Percentiles rank a stretch among this genome's conserved stretches.
Evolutionary conservation across 176 grass and related monocot species (phyloP).

Genomic region (Leersia perrieri): DNA sequence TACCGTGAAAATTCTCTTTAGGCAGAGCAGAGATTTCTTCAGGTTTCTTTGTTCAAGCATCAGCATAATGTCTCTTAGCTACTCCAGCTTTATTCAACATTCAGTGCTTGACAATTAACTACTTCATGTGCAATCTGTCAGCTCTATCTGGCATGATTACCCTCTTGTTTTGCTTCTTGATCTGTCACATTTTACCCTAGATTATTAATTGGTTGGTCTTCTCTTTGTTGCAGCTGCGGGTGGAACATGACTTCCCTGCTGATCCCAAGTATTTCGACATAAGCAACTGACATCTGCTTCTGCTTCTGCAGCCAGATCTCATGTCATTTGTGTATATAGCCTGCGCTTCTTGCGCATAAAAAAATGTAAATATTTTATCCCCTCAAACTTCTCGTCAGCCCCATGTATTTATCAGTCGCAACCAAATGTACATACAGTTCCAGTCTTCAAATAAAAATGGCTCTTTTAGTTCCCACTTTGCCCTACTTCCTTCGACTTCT

Average conservation of each 20-base stretch:
- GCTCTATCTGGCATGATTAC: neutral
- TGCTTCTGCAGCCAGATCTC: neutral
- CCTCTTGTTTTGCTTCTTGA: neutral
- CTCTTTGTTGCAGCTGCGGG: slow-evolving; percentile 57
- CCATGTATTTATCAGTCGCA: slow-evolving; percentile 27
- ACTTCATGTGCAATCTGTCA: neutral
- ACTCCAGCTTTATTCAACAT: neutral
- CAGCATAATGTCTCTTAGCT: neutral
- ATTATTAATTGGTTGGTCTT: neutral
- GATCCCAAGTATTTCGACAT: slow-evolving; percentile 98
- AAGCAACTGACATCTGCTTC: slow-evolving; percentile 60
- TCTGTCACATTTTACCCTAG: neutral
- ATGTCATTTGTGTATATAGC: slow-evolving; percentile 15
- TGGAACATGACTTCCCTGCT: slow-evolving; percentile 89
- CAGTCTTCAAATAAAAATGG: slow-evolving; percentile 61
- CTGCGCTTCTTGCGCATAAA: neutral
- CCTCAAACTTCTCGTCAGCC: slow-evolving; percentile 19
- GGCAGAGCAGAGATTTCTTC: neutral
- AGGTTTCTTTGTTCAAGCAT: neutral
- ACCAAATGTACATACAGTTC: slow-evolving; percentile 78
- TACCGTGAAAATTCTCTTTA: neutral
- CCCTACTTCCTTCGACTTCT: too few species aligned
- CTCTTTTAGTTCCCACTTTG: slow-evolving; percentile 5
- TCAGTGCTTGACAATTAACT: neutral
- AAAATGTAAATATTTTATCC: slow-evolving; percentile 57